Conservation (phyloP, 2,329 filamentous ascomycete genomes). For the Trichoderma lentiforme region DNA sequence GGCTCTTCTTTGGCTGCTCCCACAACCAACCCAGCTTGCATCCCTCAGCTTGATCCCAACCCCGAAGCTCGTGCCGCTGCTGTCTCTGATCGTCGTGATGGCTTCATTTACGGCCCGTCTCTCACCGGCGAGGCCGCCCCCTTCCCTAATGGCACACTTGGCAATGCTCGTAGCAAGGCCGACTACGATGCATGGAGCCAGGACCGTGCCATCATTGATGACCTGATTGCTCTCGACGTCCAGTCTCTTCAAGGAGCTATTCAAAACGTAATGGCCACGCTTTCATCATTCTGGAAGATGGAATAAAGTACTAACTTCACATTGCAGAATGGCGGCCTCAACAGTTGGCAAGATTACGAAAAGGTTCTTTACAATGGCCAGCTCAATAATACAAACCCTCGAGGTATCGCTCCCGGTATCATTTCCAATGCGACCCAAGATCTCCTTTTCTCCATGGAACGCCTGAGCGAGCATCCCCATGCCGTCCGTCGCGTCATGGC, state of each 20-base stretch:
- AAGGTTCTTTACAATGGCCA: slow-evolving; percentile 38
- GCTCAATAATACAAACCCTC: slow-evolving; percentile 38
- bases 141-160: slow-evolving; percentile 24
- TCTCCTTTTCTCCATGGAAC: slow-evolving; percentile 46
- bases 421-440: slow-evolving; percentile 46
- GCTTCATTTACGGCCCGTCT: slow-evolving; percentile 23
- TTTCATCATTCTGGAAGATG: neutral
- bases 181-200: slow-evolving; percentile 21
- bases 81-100: slow-evolving; percentile 11
- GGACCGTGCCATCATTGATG: slow-evolving; percentile 21
- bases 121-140: slow-evolving; percentile 23
- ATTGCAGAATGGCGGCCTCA: neutral
- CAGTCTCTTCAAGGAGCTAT: neutral
- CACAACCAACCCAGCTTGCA: neutral
- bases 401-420: slow-evolving; percentile 29
- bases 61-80: slow-evolving; percentile 10
- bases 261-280: neutral
- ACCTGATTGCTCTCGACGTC: neutral
- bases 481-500: slow-evolving; percentile 33
- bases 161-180: slow-evolving; percentile 18
- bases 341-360: neutral
- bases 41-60: slow-evolving; percentile 21
- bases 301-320: neutral
- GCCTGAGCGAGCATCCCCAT: slow-evolving; percentile 42
- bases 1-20: neutral